Base-by-base conservation (phyloP, 2,329 filamentous ascomycete genomes). In the Fusarium haematococcum region DNA sequence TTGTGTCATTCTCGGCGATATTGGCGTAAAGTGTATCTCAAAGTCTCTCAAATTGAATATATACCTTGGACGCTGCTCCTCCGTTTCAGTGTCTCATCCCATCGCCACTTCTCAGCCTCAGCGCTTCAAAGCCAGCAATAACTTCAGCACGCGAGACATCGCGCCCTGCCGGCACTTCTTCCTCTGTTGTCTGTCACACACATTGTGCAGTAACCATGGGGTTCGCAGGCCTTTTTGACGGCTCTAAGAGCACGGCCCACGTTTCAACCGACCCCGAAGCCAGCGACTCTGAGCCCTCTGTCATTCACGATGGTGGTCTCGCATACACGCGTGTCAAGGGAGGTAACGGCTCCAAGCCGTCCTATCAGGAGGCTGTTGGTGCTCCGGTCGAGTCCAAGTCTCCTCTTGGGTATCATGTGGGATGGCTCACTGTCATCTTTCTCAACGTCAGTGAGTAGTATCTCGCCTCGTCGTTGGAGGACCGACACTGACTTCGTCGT, bases 361-460 rank as follows among this genome's bases (percentile, higher is more conserved):
- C 87, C 0, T 91, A 91, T 73, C 90, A 92, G 75, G 90, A 92
- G 77, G 89, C 88, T 2, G 85, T 85, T 10, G 91, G 91, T 35
- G 91, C 91, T 0, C 91, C 91, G 0, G 88, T 92, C 5, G 91
- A 92, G 78, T 81, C 81, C 2, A 76, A 85, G 4, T 91, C 89
- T 2, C 90, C 91, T 0, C 81, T 92, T 5, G 91, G 90, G 1
- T 91, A 91, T 71, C 81, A 87, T 16, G 90, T 92, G n/a, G 86
- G 86, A 11, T 86, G 85, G 65, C 70, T 88, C 6, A 89, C 90
- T 0, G 87, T 91, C 27, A 82, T 91, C 35, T 91, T 91, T 45
- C 78, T 92, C 61, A 92, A 92, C 70, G 79, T 92, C 41, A 89
- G 54, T 58, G 54, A 58, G 54, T 58, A 58, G 33, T 13, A 27